Conservation (phyloP, 2,329 filamentous ascomycete genomes). For the Monosporascus ibericus region DNA sequence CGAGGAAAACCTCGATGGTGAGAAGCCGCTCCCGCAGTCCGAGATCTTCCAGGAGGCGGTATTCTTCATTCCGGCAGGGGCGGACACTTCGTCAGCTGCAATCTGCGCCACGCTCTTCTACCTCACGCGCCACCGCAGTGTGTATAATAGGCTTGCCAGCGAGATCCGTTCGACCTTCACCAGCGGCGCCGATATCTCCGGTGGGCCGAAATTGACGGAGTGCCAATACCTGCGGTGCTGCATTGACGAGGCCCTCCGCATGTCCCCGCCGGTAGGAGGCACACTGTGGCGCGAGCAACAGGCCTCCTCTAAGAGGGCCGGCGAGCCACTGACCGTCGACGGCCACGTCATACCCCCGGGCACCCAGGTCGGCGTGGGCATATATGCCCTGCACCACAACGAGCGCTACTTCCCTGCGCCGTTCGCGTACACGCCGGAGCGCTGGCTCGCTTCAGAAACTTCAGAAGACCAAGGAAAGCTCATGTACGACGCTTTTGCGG, state of each 20-base stretch:
- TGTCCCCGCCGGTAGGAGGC: background rate
- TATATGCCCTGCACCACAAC: constrained; percentile 3
- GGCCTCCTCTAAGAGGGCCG: constrained; percentile 1
- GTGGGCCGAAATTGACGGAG: background rate
- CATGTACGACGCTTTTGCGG: background rate
- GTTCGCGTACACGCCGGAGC: background rate
- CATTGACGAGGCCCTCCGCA: background rate
- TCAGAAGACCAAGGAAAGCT: background rate
- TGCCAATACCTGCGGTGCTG: background rate
- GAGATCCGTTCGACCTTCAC: background rate
- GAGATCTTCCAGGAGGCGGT: background rate
- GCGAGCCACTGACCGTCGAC: background rate
- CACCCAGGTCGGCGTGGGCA: constrained; percentile 1
- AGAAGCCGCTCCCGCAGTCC: background rate
- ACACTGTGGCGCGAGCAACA: background rate
- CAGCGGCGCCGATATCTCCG: background rate
- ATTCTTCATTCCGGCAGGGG: background rate
- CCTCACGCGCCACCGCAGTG: background rate
- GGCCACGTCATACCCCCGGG: background rate
- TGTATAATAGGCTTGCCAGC: background rate
- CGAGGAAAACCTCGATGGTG: background rate
- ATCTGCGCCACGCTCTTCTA: background rate
- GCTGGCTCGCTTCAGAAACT: background rate
- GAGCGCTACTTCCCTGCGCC: constrained; percentile 2
- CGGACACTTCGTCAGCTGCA: background rate